A percentile compares a stretch with the other conserved stretches of the same genome.
phyloP scores from a whole-genome alignment of 495 filamentous ascomycete species.

The Ramalina intermedia region DNA sequence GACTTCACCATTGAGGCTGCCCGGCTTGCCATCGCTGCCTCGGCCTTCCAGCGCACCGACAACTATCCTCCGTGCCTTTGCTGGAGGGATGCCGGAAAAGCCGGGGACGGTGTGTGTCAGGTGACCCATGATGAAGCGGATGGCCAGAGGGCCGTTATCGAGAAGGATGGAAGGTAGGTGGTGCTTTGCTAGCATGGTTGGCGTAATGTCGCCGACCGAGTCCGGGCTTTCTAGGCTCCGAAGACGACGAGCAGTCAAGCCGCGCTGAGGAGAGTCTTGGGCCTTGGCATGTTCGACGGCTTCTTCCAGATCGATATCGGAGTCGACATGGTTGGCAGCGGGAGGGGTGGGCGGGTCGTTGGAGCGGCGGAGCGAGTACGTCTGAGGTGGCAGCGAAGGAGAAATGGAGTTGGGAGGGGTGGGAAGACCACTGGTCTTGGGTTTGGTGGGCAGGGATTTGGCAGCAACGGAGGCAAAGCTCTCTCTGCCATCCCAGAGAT shows the following conservation, averaged over 20 bases:
- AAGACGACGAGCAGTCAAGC: conserved; percentile 23
- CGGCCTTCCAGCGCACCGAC: conserved; percentile 72
- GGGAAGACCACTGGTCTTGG: conserved; percentile 49
- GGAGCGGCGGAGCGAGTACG: conserved; percentile 36
- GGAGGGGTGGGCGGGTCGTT: conserved; percentile 34
- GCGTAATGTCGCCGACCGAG: conserved; percentile 67
- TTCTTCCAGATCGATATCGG: conserved; percentile 76
- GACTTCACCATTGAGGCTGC: conserved; percentile 55
- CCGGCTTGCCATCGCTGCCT: conserved; percentile 47
- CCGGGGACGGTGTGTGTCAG: conserved; percentile 86
- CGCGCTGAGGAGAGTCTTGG: conserved; percentile 25
- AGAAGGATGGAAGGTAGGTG: conserved; percentile 86
- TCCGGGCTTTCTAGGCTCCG: conserved; percentile 41
- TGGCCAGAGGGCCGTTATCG: conserved; percentile 76
- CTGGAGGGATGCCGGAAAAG: conserved; percentile 78
- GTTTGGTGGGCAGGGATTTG: conserved; percentile 40
- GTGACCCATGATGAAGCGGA: conserved; percentile 87
- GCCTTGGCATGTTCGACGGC: conserved; percentile 37
- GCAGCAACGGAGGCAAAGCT: conserved; percentile 47
- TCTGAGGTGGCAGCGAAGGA: conserved; percentile 70
- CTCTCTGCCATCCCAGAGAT: conserved; percentile 36
- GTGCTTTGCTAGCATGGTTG: conserved; percentile 74
- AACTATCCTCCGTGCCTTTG: conserved; percentile 79
- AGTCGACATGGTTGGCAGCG: conserved; percentile 56
- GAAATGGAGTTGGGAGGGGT: conserved; percentile 97